Conservation (phyloP, 352 stramenopile genomes). For the Phytophthora cajani region DNA sequence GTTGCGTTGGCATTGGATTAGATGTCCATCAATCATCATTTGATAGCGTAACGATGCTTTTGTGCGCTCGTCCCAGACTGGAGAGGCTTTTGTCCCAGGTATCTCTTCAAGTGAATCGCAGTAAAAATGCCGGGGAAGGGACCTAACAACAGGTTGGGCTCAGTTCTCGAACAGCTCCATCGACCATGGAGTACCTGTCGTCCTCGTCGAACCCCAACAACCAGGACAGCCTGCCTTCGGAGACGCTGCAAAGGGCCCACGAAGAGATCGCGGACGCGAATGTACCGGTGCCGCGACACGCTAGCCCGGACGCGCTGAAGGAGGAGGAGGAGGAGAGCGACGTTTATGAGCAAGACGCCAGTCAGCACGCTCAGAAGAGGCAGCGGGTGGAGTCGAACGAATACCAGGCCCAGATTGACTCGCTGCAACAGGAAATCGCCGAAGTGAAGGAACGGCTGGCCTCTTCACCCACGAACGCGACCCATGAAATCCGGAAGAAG, state of each 20-base stretch:
- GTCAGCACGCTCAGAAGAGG: conserved; percentile 48
- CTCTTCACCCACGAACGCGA: background rate
- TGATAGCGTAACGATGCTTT: background rate
- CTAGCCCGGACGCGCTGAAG: background rate
- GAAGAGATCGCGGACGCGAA: conserved; percentile 4
- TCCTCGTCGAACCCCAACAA: conserved; percentile 23
- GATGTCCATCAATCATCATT: background rate
- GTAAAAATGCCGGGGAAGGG: background rate
- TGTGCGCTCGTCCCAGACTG: background rate
- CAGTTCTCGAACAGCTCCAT: background rate
- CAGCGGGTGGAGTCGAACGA: conserved; percentile 55
- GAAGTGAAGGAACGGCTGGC: conserved; percentile 36
- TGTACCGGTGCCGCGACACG: background rate
- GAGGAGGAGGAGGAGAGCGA: conserved; percentile 21
- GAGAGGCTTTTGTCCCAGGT: background rate
- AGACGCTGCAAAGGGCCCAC: conserved; percentile 21
- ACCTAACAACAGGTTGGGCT: background rate
- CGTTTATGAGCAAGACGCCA: conserved; percentile 7
- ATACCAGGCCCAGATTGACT: conserved; percentile 40
- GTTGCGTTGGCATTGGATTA: too few species aligned
- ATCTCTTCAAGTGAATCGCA: background rate
- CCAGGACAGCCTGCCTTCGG: conserved; percentile 15
- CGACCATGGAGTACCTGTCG: conserved; percentile 25
- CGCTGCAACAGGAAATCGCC: conserved; percentile 43
- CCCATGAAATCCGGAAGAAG: conserved; percentile 22